Base-by-base conservation (phyloP, 208 protist species). In the Crithidia acanthocephali region DNA sequence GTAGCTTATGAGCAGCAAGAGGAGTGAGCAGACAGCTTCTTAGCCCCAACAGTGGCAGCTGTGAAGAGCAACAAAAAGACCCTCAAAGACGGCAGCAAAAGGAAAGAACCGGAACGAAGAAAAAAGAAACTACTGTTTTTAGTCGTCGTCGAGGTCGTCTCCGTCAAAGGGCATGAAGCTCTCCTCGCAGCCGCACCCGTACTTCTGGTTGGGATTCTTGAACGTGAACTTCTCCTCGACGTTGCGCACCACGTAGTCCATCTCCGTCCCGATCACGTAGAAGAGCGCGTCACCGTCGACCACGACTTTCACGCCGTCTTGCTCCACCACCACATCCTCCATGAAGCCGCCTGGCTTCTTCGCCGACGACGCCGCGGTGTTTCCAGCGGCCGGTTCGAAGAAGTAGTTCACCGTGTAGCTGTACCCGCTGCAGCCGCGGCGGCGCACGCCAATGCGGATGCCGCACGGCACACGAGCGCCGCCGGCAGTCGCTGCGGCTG, bases 161-260 rank as follows among this genome's bases (percentile, higher is more conserved):
- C 69, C 84, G 61, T 91, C 90, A 77, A 93, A 95, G 7, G 92
- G 92, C 92, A 97, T 97, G 68, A 99, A 99, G 58, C 95, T 98
- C 69, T 99, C 97, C 68, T 98, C 97, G 80, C 98, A 99, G 20
- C 97, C 98, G 80, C 98, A 99, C 15, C 85, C 85, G 59, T 90
- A 94, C 68, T 98, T 98, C 65, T 98, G 91, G 76, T 98, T 99
- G 2, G 98, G 98, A 74, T 99, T 99, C 55, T 90, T 86, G 83
- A 99, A 99, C 15, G 97, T 97, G 76, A 99, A 99, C 73, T 98
- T 97, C 62, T 97, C 90, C 70, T 95, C 90, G 18, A 98, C 85
- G 58, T 98, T 92, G n/a, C 91, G 77, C 44, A 97, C 88, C 15
- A 97, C 81, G 70, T 97, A 99, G 72, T 99, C 98, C 97, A 99